Evolutionary conservation across 1,139 yeast species (phyloP).

Genomic region (Saccharomycopsis hybrid): DNA sequence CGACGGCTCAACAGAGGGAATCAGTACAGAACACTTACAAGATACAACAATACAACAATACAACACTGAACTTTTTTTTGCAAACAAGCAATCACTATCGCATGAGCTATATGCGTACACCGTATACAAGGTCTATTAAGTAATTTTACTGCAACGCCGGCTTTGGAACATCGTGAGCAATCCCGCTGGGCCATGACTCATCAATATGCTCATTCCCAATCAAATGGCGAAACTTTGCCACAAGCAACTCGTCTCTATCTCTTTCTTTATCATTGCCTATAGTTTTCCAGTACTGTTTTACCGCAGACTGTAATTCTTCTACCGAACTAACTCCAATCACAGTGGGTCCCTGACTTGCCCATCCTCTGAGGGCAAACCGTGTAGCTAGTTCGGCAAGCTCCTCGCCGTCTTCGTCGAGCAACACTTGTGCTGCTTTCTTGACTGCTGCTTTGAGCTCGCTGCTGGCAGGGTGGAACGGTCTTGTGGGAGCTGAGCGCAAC

Average conservation of each 20-base stretch:
- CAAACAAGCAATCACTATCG: no score
- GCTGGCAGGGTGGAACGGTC: conserved; percentile 76
- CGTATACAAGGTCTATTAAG: no score
- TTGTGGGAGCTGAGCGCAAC: conserved; percentile 61
- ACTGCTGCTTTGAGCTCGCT: conserved; percentile 51
- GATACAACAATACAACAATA: no score
- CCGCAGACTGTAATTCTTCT: conserved; percentile 57
- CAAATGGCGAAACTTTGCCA: conserved; percentile 38
- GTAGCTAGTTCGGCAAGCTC: conserved; percentile 82
- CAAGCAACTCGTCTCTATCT: conserved; percentile 42
- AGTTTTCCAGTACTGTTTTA: conserved; percentile 47
- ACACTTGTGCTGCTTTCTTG: conserved; percentile 42
- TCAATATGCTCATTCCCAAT: conserved; percentile 49
- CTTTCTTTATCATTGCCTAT: conserved; percentile 26
- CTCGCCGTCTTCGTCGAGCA: conserved; percentile 35
- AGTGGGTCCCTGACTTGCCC: conserved; percentile 51
- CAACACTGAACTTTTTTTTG: no score
- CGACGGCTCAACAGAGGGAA: no score
- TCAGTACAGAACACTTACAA: no score
- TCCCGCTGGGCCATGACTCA: conserved; percentile 73
- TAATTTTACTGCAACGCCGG: no score
- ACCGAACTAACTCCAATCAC: conserved; percentile 70
- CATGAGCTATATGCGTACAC: no score
- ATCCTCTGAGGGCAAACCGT: conserved; percentile 60
- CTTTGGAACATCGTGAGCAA: no score